These are phyloP conservation scores for Incumbomyces lentus DNA, from an alignment of 2,329 filamentous ascomycete species.

Conservation along the genomic window DNA sequence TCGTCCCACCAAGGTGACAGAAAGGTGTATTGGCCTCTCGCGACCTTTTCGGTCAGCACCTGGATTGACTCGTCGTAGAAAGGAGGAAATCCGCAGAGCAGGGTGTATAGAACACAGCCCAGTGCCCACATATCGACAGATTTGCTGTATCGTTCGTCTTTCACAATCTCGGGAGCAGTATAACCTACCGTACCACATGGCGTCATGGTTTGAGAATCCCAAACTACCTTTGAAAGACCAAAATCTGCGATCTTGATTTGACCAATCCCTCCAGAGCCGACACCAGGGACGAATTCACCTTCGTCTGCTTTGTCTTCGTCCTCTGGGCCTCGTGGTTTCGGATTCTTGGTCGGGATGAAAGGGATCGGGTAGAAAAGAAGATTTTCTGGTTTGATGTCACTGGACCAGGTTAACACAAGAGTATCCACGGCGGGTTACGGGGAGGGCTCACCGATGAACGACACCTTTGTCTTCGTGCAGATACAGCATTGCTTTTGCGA, in stretches of 20 bases:
- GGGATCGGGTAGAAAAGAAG: slow-evolving; percentile 83
- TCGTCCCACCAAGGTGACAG: slow-evolving; percentile 99
- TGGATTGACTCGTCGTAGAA: slow-evolving; percentile 97
- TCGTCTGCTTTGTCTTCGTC: slow-evolving; percentile 97
- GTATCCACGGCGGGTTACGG: slow-evolving; percentile 19
- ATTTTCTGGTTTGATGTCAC: slow-evolving; percentile 95
- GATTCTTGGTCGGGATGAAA: slow-evolving; percentile 66
- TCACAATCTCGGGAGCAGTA: slow-evolving; percentile 98
- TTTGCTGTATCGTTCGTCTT: slow-evolving; percentile 97
- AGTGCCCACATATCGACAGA: slow-evolving; percentile 99
- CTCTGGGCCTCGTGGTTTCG: slow-evolving; percentile 70
- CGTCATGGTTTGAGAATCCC: slow-evolving; percentile 97
- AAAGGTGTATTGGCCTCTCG: slow-evolving; percentile 93
- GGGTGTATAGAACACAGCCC: slow-evolving; percentile 90
- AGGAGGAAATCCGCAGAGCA: slow-evolving; percentile 93
- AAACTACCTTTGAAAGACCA: slow-evolving; percentile 92
- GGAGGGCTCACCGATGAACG: slow-evolving; percentile 71
- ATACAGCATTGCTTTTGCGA: slow-evolving; percentile 89
- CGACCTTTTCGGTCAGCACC: slow-evolving; percentile 93
- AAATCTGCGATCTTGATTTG: slow-evolving; percentile 97
- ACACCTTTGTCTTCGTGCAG: slow-evolving; percentile 90
- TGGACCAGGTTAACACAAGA: slow-evolving; percentile 34
- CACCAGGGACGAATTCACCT: slow-evolving; percentile 75
- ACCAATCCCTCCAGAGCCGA: slow-evolving; percentile 83
- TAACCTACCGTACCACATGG: slow-evolving; percentile 98